These are phyloP conservation scores for Podaxis sp. DNA, from an alignment of 768 basidiomycete genomes.

Conservation along the genomic window DNA sequence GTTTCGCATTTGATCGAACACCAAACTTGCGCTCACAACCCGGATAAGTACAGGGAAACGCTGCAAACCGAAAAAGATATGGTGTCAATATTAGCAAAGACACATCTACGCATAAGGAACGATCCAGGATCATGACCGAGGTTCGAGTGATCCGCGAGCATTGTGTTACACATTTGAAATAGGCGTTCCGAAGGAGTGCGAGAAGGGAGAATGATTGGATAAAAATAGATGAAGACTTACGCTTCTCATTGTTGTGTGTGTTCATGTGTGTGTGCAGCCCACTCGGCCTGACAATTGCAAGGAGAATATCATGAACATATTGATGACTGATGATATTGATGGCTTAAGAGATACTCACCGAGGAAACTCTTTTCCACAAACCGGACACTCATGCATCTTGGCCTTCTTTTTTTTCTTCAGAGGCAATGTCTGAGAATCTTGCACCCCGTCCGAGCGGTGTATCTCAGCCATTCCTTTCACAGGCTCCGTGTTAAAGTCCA, in stretches of 20 bases:
- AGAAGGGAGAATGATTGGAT: background rate
- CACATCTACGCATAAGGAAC: background rate
- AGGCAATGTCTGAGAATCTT: background rate
- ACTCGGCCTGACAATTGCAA: slow-evolving; percentile 40
- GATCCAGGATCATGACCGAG: background rate
- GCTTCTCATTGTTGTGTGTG: slow-evolving; percentile 51
- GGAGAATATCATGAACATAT: background rate
- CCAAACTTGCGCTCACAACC: slow-evolving; percentile 69
- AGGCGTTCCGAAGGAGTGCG: background rate
- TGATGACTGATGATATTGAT: background rate
- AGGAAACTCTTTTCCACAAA: slow-evolving; percentile 54
- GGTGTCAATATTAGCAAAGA: slow-evolving; percentile 1
- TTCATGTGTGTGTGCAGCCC: slow-evolving; percentile 61
- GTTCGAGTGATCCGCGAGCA: background rate
- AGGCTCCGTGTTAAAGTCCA: background rate
- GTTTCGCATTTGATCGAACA: slow-evolving; percentile 79
- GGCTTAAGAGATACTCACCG: slow-evolving; percentile 29
- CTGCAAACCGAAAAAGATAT: slow-evolving; percentile 25
- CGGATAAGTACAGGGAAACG: slow-evolving; percentile 54
- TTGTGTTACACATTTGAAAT: background rate
- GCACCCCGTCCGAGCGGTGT: background rate
- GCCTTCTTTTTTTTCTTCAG: slow-evolving; percentile 42
- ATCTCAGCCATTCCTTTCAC: background rate
- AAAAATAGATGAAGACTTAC: slow-evolving; percentile 32
- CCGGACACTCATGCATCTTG: slow-evolving; percentile 54